These are phyloP conservation scores for Cardamine resedifolia DNA, from an alignment of 345 rosid species.

Conservation along the genomic window DNA sequence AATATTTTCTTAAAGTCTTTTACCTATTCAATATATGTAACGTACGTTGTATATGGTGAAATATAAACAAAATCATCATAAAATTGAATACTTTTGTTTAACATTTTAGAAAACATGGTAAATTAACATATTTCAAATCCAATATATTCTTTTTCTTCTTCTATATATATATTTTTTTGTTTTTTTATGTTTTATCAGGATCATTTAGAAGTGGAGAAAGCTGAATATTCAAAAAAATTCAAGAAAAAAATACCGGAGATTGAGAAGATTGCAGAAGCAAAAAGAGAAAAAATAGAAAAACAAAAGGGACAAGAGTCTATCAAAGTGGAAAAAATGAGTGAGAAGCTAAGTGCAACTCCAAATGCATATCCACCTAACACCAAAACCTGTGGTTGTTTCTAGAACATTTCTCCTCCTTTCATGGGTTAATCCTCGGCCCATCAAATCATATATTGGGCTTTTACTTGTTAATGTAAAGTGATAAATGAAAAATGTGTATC, in stretches of 20 bases:
- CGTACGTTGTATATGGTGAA: background rate
- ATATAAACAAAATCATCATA: background rate
- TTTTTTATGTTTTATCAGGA: constrained; percentile 42
- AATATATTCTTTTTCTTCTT: background rate
- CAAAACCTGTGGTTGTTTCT: constrained; percentile 27
- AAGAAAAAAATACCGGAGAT: constrained; percentile 61
- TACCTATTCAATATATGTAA: background rate
- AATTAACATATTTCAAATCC: background rate
- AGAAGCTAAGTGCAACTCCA: constrained; percentile 45
- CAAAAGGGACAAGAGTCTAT: constrained; percentile 42
- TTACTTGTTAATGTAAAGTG: background rate
- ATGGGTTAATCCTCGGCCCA: background rate
- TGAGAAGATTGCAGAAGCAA: constrained; percentile 62
- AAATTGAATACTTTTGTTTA: background rate
- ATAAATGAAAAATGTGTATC: background rate
- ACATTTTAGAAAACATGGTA: background rate
- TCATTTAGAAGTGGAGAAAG: constrained; percentile 58
- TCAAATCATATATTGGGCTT: background rate
- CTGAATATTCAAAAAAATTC: constrained; percentile 50
- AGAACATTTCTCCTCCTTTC: background rate
- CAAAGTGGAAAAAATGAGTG: constrained; percentile 53
- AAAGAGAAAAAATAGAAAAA: constrained; percentile 58
- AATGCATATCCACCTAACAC: constrained; percentile 33
- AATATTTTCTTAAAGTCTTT: background rate
- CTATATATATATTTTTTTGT: background rate